phyloP scores from a whole-genome alignment of 305 asterid species.

The Fraxinus baroniana region DNA sequence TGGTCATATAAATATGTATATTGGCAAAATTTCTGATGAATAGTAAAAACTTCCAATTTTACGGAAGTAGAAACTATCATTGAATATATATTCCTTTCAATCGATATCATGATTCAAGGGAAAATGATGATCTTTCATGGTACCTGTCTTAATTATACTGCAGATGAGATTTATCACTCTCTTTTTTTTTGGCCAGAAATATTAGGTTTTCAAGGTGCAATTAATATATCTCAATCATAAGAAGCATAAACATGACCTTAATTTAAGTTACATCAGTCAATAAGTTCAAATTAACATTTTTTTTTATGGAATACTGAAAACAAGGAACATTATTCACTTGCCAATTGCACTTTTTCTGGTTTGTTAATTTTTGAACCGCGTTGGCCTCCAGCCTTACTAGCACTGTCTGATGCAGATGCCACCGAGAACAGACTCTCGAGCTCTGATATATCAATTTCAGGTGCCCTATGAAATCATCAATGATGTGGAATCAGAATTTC shows the following conservation, averaged over 20 bases:
- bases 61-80: background rate
- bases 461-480: constrained; percentile 60
- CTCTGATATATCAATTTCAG: constrained; percentile 95
- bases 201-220: constrained; percentile 1
- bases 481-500: constrained; percentile 33
- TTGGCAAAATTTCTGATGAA: background rate
- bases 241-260: background rate
- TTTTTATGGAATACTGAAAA: constrained; percentile 11
- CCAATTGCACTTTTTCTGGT: constrained; percentile 97
- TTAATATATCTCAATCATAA: constrained; percentile 14
- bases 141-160: background rate
- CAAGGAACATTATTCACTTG: constrained; percentile 37
- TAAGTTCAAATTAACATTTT: constrained; percentile 9
- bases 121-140: background rate
- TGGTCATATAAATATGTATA: background rate
- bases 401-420: constrained; percentile 84
- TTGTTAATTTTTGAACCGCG: constrained; percentile 85
- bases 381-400: constrained; percentile 62
- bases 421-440: constrained; percentile 96
- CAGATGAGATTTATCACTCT: background rate
- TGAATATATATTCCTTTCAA: background rate
- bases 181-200: background rate
- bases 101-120: background rate
- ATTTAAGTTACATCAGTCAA: constrained; percentile 13
- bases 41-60: background rate